Conservation (phyloP, 768 basidiomycete genomes). For the Hericium coralloides region DNA sequence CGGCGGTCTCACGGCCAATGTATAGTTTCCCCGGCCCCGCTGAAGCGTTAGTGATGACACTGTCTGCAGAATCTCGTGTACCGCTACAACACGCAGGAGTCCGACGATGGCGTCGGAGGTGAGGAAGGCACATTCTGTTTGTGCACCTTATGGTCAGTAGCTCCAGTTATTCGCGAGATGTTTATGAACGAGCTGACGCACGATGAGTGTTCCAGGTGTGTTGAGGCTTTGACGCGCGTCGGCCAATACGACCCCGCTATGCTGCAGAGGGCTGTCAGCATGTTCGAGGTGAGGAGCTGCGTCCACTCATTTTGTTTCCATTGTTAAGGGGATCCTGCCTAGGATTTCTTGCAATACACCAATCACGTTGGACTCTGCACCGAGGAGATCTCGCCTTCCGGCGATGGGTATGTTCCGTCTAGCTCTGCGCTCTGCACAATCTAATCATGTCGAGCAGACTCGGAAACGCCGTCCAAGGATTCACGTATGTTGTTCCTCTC, state of each 20-base stretch:
- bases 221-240: constrained; percentile 85
- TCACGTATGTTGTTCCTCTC: constrained; percentile 50
- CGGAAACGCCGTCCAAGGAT: constrained; percentile 85
- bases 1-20: constrained; percentile 87
- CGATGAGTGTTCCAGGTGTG: constrained; percentile 42
- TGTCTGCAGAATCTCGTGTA: constrained; percentile 67
- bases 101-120: constrained; percentile 91
- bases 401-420: constrained; percentile 54
- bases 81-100: constrained; percentile 79
- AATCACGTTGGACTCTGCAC: constrained; percentile 86
- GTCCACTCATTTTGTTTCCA: no score
- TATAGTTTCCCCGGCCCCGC: constrained; percentile 21
- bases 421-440: background rate
- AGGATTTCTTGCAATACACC: constrained; percentile 75
- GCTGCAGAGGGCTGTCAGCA: constrained; percentile 60
- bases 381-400: constrained; percentile 79
- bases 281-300: constrained; percentile 68
- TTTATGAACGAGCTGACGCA: background rate
- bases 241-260: constrained; percentile 67
- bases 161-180: background rate
- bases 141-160: constrained; percentile 63
- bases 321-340: background rate
- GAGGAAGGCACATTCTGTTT: constrained; percentile 94
- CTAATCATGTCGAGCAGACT: constrained; percentile 33
- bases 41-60: background rate